Base-by-base conservation (phyloP, 768 basidiomycete species). In the Lactarius indigo region DNA sequence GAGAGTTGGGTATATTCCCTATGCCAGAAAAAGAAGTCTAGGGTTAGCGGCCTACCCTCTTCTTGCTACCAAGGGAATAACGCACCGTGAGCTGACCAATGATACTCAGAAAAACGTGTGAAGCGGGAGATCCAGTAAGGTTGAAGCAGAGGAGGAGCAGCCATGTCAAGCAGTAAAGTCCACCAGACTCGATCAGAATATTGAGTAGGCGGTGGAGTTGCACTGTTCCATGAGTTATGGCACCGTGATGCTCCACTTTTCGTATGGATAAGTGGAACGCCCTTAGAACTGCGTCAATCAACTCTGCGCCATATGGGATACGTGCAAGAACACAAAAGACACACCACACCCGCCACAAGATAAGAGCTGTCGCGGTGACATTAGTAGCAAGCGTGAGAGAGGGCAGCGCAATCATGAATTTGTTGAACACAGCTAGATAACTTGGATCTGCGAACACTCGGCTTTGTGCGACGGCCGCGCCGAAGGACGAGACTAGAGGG, bases 1-100 rank as follows among this genome's bases (percentile, higher is more conserved):
- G 2, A 69, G 52, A 1, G 68, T 69, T 5, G 65, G 68, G 54
- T 69, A 66, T 66, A 69, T 66, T 7, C 68, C 65, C 65, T 69
- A 15, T 2, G 1, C n/a, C 52, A 44, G 52, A 10, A 57, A 37
- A 15, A 30, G 30, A 33, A 23, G 59, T n/a, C 33, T 39, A n/a
- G 44, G 37, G 37, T 62, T 17, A 52, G 47, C 35, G 44, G n/a
- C 20, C 20, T 44, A n/a, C 20, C 20, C 42, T 39, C 37, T n/a
- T 41, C 15, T n/a, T 31, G 10, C n/a, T 18, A 35, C 23, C 56
- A 12, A 3, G 15, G 4, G 2, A 26, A 52, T 42, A 30, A 39
- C 37, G 37, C 61, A 67, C 66, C 50, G 61, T 67, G 47, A 67
- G 41, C 33, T 59, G 66, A 26, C 61, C 39, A 18, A 67, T 17